Evolutionary conservation across 2,329 filamentous ascomycete species (phyloP).

Genomic region (Clathrospora elynae): DNA sequence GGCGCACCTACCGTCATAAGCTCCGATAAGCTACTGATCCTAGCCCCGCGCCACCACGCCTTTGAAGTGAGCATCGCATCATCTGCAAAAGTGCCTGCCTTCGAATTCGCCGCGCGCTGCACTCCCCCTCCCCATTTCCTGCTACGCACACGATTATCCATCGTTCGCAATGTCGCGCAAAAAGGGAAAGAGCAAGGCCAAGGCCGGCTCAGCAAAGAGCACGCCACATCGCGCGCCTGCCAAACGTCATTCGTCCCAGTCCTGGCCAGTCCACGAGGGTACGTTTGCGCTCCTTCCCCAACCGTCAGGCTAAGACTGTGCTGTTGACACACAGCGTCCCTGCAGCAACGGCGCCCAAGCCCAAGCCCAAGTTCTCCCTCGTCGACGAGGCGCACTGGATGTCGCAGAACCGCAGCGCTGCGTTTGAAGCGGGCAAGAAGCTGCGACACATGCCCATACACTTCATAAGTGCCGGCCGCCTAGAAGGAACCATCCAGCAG

Average conservation of each 20-base stretch:
- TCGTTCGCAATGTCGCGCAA: slow-evolving; percentile 33
- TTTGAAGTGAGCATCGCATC: slow-evolving; percentile 10
- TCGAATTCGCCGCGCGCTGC: slow-evolving; percentile 1
- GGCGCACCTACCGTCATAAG: slow-evolving; percentile 9
- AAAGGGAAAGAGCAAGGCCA: slow-evolving; percentile 37
- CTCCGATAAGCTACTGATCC: slow-evolving; percentile 7
- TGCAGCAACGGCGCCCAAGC: slow-evolving; percentile 27
- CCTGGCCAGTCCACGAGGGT: slow-evolving; percentile 25
- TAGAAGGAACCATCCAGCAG: slow-evolving; percentile 44
- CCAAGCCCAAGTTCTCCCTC: slow-evolving; percentile 52
- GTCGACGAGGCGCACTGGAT: slow-evolving; percentile 65
- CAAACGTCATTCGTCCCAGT: slow-evolving; percentile 18
- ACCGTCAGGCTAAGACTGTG: slow-evolving; percentile 2
- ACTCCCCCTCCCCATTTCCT: not conserved
- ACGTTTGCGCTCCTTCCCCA: slow-evolving; percentile 20
- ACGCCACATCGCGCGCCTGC: slow-evolving; percentile 26
- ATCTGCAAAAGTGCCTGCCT: slow-evolving; percentile 6
- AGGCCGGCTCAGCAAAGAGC: slow-evolving; percentile 26
- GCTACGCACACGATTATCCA: not conserved
- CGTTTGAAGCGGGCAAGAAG: slow-evolving; percentile 55
- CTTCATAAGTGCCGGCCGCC: slow-evolving; percentile 65
- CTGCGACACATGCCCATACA: slow-evolving; percentile 61
- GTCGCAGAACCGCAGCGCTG: slow-evolving; percentile 54
- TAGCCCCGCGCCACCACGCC: slow-evolving; percentile 12
- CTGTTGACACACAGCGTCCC: slow-evolving; percentile 28